These are phyloP conservation scores for Trichoderma sp. DNA, from an alignment of 2,329 filamentous ascomycete genomes.

Conservation along the genomic window DNA sequence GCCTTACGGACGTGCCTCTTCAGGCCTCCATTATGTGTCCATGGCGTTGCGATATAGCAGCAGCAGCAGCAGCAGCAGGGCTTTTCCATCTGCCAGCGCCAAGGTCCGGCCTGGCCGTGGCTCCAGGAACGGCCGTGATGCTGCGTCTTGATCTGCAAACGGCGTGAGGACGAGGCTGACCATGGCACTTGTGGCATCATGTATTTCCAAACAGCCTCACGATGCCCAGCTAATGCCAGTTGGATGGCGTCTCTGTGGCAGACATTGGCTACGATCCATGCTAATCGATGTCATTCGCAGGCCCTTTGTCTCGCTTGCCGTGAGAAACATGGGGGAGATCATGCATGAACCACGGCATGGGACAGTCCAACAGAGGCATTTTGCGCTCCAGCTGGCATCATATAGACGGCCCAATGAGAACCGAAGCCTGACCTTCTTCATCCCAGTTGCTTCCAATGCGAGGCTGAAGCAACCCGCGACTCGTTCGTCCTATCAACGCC, in stretches of 20 bases:
- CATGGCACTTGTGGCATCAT: background rate
- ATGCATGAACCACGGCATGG: background rate
- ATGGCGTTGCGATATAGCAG: slow-evolving; percentile 14
- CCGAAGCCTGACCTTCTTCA: background rate
- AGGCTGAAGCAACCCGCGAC: slow-evolving; percentile 3
- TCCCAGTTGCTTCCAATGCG: background rate
- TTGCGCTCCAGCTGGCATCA: background rate
- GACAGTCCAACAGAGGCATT: background rate
- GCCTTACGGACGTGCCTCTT: background rate
- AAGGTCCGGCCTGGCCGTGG: slow-evolving; percentile 20
- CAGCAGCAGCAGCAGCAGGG: background rate
- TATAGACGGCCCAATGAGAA: background rate
- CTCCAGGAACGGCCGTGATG: background rate
- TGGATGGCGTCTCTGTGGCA: background rate
- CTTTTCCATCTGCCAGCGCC: background rate
- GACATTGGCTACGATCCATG: background rate
- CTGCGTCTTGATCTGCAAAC: background rate
- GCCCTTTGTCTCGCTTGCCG: background rate
- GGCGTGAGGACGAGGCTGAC: slow-evolving; percentile 12
- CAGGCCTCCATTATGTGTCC: slow-evolving; percentile 7
- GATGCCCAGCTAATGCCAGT: background rate
- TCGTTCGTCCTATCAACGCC: slow-evolving; percentile 1
- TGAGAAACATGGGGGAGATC: background rate
- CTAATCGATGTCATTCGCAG: background rate
- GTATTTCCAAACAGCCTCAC: background rate